Evolutionary conservation across 2,329 filamentous ascomycete genomes (phyloP).

Genomic region (Trichoderma guizhouense): DNA sequence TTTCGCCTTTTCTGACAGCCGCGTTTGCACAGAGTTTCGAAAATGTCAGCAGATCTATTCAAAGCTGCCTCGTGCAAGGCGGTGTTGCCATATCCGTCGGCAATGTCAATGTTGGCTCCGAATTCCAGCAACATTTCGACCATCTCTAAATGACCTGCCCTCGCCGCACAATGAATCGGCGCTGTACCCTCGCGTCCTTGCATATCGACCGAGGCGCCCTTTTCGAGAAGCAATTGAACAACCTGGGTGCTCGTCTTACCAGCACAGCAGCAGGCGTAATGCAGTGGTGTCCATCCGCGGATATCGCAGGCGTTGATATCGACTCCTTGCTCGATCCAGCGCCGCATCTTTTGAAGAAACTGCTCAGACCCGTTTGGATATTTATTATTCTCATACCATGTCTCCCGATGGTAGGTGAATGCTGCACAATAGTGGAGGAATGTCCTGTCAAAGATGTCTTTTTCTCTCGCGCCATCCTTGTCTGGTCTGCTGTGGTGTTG

Average conservation of each 20-base stretch:
- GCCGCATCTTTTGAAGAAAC: not conserved
- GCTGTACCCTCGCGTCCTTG: not conserved
- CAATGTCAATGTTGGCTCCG: not conserved
- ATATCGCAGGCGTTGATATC: not conserved
- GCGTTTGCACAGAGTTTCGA: not conserved
- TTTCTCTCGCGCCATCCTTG: not conserved
- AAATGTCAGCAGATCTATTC: not conserved
- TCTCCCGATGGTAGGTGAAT: not conserved
- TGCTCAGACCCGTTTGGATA: not conserved
- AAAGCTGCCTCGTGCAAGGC: not conserved
- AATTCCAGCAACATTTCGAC: not conserved
- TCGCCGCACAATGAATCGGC: not conserved
- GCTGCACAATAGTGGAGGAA: not conserved
- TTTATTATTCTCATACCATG: not conserved
- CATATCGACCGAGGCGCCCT: not conserved
- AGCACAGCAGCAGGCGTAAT: not conserved
- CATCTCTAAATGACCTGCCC: not conserved
- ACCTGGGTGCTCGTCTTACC: not conserved
- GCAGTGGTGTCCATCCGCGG: slow-evolving; percentile 1
- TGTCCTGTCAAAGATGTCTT: slow-evolving; percentile 1
- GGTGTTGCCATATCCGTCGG: not conserved
- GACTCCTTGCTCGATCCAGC: not conserved
- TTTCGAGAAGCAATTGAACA: not conserved
- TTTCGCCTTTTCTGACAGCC: not conserved
- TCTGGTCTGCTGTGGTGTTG: not conserved